Evolutionary conservation across 345 rosid species (phyloP).

Genomic region (Ceriops zippeliana): DNA sequence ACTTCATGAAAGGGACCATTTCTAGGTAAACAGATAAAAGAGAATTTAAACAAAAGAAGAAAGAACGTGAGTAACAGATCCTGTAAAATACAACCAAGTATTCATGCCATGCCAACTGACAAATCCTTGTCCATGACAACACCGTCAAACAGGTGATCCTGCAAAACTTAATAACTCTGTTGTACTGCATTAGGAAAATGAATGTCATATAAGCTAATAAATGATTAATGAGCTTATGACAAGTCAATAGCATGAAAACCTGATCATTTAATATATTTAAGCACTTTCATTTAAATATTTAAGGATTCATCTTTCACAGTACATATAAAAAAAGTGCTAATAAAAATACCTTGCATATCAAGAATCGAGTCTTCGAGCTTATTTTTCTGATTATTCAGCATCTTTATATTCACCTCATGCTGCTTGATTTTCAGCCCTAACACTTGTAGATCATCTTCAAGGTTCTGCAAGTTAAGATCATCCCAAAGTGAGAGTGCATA

Average conservation of each 20-base stretch:
- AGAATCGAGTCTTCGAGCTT: constrained; percentile 58
- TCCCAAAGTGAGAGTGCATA: constrained; percentile 2
- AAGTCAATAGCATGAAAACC: not conserved
- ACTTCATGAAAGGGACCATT: not conserved
- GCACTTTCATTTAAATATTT: not conserved
- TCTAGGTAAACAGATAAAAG: not conserved
- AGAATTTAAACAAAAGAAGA: not conserved
- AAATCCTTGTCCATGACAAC: not conserved
- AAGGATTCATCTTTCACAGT: not conserved
- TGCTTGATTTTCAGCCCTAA: constrained; percentile 64
- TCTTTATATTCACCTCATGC: constrained; percentile 54
- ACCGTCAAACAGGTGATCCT: not conserved
- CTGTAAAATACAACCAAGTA: not conserved
- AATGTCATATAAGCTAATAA: not conserved
- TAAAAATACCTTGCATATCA: constrained; percentile 56
- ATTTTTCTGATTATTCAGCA: constrained; percentile 46
- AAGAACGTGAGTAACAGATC: not conserved
- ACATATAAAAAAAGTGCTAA: not conserved
- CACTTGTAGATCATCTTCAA: constrained; percentile 59
- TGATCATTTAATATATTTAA: not conserved
- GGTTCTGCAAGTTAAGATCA: constrained; percentile 39
- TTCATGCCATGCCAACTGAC: not conserved
- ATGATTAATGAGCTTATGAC: not conserved
- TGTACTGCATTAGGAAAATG: not conserved
- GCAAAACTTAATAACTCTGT: not conserved